These are phyloP conservation scores for Ophiocytium majus DNA, from an alignment of 352 stramenopile species.

Conservation along the genomic window DNA sequence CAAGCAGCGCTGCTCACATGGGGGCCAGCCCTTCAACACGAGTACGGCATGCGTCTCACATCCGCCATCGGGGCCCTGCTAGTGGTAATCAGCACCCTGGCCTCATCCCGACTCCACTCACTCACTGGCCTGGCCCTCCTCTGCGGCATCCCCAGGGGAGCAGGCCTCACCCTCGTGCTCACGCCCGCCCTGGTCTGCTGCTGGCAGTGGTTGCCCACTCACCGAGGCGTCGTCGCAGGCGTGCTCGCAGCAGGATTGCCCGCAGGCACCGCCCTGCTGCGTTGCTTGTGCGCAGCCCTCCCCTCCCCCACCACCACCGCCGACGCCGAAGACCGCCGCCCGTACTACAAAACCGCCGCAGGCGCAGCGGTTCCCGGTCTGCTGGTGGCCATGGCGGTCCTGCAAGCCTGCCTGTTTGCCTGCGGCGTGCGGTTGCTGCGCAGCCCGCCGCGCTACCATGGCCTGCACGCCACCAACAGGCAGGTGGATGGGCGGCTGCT, in stretches of 20 bases:
- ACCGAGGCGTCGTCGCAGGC: background rate
- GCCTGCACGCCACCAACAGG: background rate
- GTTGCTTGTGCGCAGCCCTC: too few relatives aligned
- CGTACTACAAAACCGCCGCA: too few relatives aligned
- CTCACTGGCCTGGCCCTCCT: background rate
- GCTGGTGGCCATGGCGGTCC: background rate
- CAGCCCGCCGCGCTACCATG: background rate
- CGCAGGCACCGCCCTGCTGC: background rate
- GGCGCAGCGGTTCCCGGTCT: too few relatives aligned
- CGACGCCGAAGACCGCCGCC: too few relatives aligned
- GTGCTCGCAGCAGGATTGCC: background rate
- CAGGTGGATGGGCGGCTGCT: background rate
- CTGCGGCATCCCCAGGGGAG: background rate
- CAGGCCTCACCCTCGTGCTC: background rate
- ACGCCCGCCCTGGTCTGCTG: background rate
- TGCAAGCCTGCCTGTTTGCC: background rate
- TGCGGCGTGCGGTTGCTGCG: background rate
- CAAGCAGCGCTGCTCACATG: too few relatives aligned
- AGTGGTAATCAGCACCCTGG: too few relatives aligned
- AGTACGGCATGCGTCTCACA: too few relatives aligned
- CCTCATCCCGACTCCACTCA: too few relatives aligned
- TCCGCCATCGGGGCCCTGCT: too few relatives aligned
- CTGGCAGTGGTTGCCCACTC: background rate
- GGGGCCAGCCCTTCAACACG: too few relatives aligned
- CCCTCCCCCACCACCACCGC: too few relatives aligned